Evolutionary conservation across 2,329 filamentous ascomycete species (phyloP).

Genomic region (Nothophaeocryptopus gaeumannii): DNA sequence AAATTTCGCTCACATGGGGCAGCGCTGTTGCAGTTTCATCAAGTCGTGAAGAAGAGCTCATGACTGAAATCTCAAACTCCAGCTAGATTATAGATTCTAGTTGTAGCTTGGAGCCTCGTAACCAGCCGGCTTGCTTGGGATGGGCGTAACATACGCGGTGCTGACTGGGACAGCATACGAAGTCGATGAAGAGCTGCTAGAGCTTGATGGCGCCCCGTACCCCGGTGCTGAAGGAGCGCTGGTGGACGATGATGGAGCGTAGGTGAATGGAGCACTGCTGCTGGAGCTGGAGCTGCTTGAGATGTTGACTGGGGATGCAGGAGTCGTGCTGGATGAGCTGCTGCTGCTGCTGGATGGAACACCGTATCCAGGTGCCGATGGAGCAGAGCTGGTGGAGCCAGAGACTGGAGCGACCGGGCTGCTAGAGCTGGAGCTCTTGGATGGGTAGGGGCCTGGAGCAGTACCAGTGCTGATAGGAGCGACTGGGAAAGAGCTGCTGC

Average conservation of each 20-base stretch:
- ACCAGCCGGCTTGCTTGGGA: slow-evolving; percentile 11
- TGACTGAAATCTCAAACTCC: no score
- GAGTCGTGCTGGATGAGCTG: slow-evolving; percentile 6
- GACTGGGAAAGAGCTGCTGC: slow-evolving; percentile 4
- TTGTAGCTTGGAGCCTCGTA: slow-evolving; percentile 4
- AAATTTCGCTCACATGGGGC: background rate
- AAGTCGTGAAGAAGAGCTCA: slow-evolving; percentile 12
- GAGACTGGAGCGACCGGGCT: background rate
- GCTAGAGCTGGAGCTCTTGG: slow-evolving; percentile 7
- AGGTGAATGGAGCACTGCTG: slow-evolving; percentile 13
- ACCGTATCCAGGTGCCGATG: background rate
- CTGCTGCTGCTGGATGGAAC: background rate
- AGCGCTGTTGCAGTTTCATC: slow-evolving; percentile 11
- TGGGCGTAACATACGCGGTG: slow-evolving; percentile 17
- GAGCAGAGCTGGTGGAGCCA: slow-evolving; percentile 2
- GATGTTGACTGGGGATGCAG: slow-evolving; percentile 1
- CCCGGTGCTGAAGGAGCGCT: background rate
- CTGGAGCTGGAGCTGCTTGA: slow-evolving; percentile 4
- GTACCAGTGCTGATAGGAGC: slow-evolving; percentile 3
- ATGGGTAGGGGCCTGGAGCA: slow-evolving; percentile 9
- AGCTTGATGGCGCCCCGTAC: background rate
- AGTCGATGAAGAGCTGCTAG: background rate
- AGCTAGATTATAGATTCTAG: no score
- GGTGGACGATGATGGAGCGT: slow-evolving; percentile 10
- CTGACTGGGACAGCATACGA: slow-evolving; percentile 7